Evolutionary conservation across 1,284 basidiomycete genomes (phyloP).

Genomic region (Fomes fomentarius): DNA sequence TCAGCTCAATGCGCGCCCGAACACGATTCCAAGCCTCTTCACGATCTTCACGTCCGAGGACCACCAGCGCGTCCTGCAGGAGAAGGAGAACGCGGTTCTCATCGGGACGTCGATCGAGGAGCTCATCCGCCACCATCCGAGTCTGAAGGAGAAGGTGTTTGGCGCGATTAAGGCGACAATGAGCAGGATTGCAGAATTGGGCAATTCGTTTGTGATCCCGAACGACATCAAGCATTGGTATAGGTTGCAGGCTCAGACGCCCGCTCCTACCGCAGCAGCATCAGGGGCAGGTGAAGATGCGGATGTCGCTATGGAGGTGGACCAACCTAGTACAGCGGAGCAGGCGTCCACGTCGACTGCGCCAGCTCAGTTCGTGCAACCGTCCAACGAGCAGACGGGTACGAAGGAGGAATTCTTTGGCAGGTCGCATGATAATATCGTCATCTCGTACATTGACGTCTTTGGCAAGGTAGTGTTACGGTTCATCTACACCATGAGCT

Average conservation of each 20-base stretch:
- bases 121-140: conserved; percentile 94
- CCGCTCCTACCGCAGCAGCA: conserved; percentile 27
- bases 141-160: conserved; percentile 81
- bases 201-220: conserved; percentile 59
- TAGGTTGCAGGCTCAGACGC: conserved; percentile 44
- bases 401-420: conserved; percentile 41
- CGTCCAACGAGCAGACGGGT: conserved; percentile 7
- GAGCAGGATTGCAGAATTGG: conserved; percentile 74
- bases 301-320: conserved; percentile 55
- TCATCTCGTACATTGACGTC: conserved; percentile 79
- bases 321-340: conserved; percentile 3
- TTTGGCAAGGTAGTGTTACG: conserved; percentile 61
- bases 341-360: background rate
- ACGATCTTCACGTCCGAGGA: conserved; percentile 85
- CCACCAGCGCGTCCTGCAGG: conserved; percentile 86
- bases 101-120: conserved; percentile 94
- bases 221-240: conserved; percentile 70
- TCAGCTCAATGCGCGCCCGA: conserved; percentile 76
- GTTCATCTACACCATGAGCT: background rate
- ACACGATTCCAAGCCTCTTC: conserved; percentile 85
- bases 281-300: conserved; percentile 33
- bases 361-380: no score
- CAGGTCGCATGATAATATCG: conserved; percentile 69
- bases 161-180: conserved; percentile 74
- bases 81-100: conserved; percentile 91